phyloP scores from a whole-genome alignment of 176 grass and related monocot genomes.

The Poa pratensis region DNA sequence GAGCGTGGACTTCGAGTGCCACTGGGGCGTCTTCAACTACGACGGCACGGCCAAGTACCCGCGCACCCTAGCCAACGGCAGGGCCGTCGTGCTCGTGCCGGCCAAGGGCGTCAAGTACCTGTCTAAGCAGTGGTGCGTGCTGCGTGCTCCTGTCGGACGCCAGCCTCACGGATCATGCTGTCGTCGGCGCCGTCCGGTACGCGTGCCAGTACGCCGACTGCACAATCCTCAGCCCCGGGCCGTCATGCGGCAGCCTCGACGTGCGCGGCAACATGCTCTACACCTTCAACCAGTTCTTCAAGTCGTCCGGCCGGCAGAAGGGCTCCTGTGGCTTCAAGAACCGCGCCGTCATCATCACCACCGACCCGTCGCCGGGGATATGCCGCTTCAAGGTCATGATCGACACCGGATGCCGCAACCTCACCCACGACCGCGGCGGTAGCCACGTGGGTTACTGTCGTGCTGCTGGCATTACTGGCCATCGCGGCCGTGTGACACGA shows the following conservation, averaged over 20 bases:
- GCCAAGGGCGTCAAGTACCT: constrained; percentile 82
- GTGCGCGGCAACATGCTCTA: constrained; percentile 76
- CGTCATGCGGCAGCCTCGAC: constrained; percentile 65
- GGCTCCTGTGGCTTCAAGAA: constrained; percentile 61
- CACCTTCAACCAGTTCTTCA: constrained; percentile 88
- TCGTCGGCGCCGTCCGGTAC: constrained; percentile 50
- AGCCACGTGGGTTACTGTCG: not conserved
- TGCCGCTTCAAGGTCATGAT: constrained; percentile 88
- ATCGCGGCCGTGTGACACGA: not conserved
- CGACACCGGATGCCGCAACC: constrained; percentile 63
- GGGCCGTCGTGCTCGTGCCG: constrained; percentile 29
- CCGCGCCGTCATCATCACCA: constrained; percentile 62
- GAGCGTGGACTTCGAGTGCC: constrained; percentile 90
- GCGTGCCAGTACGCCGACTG: constrained; percentile 82
- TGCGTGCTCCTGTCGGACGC: constrained; percentile 59
- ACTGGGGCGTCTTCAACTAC: constrained; percentile 91
- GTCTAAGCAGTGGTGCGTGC: constrained; percentile 59
- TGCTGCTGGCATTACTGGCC: not conserved
- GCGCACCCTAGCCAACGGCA: constrained; percentile 47
- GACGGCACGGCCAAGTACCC: constrained; percentile 76
- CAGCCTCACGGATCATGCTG: constrained; percentile 37
- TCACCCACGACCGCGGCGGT: not conserved
- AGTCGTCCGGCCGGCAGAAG: constrained; percentile 66
- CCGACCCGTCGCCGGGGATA: constrained; percentile 65
- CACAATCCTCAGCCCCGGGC: constrained; percentile 78